Evolutionary conservation across 2,329 filamentous ascomycete genomes (phyloP), one percentile per base, ranked within the genome.

Genomic region (Curvularia verruculosa): DNA sequence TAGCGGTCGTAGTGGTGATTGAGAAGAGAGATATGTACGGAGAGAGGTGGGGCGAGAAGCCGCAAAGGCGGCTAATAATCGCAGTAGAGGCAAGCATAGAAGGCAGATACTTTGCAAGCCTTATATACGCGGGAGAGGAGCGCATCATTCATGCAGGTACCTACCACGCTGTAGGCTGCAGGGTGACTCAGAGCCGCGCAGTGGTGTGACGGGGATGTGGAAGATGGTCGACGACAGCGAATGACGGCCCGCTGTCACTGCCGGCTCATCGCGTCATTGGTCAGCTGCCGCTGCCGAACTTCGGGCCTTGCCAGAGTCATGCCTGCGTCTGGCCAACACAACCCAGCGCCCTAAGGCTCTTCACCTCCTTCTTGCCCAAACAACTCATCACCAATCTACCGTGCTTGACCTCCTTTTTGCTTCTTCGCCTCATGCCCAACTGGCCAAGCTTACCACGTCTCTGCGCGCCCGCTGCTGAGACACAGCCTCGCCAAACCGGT

Each of bases 141-240:
- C 36, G 63, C 60, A 55, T 60, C 65, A 66, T 58, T 65, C 46
- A 57, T 57, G 50, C 54, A 57, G 50, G 54, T 66, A 65, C 65
- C 59, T 59, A 52, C 55, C 54, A 65, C 66, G 66, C 53, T 26
- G 56, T 52, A 71, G 71, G 63, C 69, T 64, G 59, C 61, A 69
- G 36, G 49, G 71, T 75, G 72, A 75, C 67, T 75, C 72, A 75
- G 67, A 72, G 64, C 65, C 66, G 62, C 63, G 64, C 55, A 24
- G 52, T 57, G 49, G 54, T 57, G 54, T 57, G 54, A 49, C 54
- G 65, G 66, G 48, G 43, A 56, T 29, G 47, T 46, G 59, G 59
- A 62, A 58, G 55, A 61, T 58, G 61, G 47, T 52, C 44, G 51
- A 59, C 56, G 62, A 61, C 60, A 65, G 56, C 63, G 52, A 60